Percentiles rank a stretch among this genome's conserved stretches.
Evolutionary conservation across 2,329 filamentous ascomycete species (phyloP).

Genomic region (Teratosphaeria destructans): DNA sequence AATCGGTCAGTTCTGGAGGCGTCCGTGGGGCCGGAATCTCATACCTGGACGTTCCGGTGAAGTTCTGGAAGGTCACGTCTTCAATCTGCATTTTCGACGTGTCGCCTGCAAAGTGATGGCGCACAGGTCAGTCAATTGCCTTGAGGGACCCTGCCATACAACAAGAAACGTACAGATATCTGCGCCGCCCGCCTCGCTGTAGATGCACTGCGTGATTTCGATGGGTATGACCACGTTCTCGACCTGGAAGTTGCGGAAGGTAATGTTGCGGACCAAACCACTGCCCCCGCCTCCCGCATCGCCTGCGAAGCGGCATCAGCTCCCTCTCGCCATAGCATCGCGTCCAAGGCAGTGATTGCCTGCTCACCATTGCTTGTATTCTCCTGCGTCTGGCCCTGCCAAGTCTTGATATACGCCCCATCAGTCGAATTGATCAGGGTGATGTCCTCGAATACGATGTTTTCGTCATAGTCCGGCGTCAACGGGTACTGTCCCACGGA

Average conservation of each 20-base stretch:
- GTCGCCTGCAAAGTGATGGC: slow-evolving; percentile 1
- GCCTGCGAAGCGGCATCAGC: too few species aligned
- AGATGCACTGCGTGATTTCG: slow-evolving; percentile 10
- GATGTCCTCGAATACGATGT: slow-evolving; percentile 28
- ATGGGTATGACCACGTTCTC: slow-evolving; percentile 6
- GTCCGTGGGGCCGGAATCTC: neutral
- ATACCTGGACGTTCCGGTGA: slow-evolving; percentile 17
- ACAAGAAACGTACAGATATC: slow-evolving; percentile 7
- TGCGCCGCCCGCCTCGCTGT: slow-evolving; percentile 4
- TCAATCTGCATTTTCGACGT: slow-evolving; percentile 29
- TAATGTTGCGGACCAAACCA: slow-evolving; percentile 26
- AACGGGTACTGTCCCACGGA: slow-evolving; percentile 37
- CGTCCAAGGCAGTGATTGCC: too few species aligned
- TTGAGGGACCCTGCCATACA: too few species aligned
- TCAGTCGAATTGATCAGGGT: slow-evolving; percentile 6
- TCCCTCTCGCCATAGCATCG: too few species aligned
- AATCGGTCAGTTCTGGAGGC: neutral
- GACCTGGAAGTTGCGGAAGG: slow-evolving; percentile 2
- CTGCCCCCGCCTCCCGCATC: slow-evolving; percentile 42
- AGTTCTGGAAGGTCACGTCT: slow-evolving; percentile 20
- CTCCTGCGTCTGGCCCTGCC: slow-evolving; percentile 38
- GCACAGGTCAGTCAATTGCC: too few species aligned
- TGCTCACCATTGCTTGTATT: slow-evolving; percentile 43
- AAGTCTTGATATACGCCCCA: slow-evolving; percentile 41
- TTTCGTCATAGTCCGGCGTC: slow-evolving; percentile 46